Evolutionary conservation across 1,139 yeast genomes (phyloP).

Genomic region (Suhomyces atakaporum): DNA sequence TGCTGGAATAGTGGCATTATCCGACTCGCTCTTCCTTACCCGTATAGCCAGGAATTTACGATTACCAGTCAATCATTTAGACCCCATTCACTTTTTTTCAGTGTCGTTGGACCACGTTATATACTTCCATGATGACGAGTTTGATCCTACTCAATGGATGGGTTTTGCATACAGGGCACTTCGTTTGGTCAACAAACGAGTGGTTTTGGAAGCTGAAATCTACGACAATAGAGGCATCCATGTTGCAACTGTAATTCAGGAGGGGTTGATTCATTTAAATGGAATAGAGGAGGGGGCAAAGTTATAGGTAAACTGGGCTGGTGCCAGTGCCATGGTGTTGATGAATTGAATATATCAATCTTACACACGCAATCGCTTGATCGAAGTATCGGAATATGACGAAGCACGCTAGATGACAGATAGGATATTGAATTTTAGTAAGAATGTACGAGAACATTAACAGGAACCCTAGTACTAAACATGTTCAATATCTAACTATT

Average conservation of each 20-base stretch:
- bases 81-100: conserved; percentile 39
- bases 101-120: conserved; percentile 70
- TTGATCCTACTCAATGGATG: conserved; percentile 57
- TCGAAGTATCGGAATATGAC: too few species aligned
- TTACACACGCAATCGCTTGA: too few species aligned
- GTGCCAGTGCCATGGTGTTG: not conserved
- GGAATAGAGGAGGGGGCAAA: conserved; percentile 21
- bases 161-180: conserved; percentile 51
- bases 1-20: conserved; percentile 62
- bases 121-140: conserved; percentile 62
- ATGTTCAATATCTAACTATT: too few species aligned
- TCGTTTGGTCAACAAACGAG: conserved; percentile 56
- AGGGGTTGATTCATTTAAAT: conserved; percentile 50
- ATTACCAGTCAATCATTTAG: conserved; percentile 22
- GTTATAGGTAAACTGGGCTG: conserved; percentile 14
- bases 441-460: too few species aligned
- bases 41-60: conserved; percentile 37
- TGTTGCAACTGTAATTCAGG: conserved; percentile 67
- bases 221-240: conserved; percentile 53
- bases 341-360: too few species aligned
- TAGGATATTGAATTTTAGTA: too few species aligned
- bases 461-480: too few species aligned
- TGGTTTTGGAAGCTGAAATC: conserved; percentile 61
- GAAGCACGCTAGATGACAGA: too few species aligned
- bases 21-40: conserved; percentile 61